A percentile compares a stretch with the other conserved stretches of the same genome.
Conservation (phyloP, 1,284 basidiomycete species). For the Ustanciosporium gigantosporum region DNA sequence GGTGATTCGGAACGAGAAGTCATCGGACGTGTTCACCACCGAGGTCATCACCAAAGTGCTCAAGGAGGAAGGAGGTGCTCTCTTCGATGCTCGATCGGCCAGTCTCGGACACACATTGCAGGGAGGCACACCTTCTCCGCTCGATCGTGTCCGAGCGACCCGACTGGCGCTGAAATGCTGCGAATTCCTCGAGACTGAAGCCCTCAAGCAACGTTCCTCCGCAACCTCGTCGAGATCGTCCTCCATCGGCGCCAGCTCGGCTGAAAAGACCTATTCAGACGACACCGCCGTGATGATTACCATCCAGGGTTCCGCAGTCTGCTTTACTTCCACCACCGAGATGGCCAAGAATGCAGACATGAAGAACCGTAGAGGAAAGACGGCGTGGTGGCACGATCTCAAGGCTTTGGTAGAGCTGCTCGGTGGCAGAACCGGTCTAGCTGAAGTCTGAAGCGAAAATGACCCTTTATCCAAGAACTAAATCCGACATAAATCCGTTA, state of each 20-base stretch:
- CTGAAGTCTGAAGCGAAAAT: constrained; percentile 27
- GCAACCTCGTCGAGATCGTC: constrained; percentile 36
- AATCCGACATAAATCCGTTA: too few species aligned
- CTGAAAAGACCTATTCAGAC: constrained; percentile 35
- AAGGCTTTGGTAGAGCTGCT: constrained; percentile 51
- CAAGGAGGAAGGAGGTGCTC: constrained; percentile 82
- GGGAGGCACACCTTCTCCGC: constrained; percentile 89
- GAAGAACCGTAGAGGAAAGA: constrained; percentile 80
- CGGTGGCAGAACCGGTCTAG: constrained; percentile 42
- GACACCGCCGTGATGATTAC: constrained; percentile 88
- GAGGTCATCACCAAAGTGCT: constrained; percentile 91
- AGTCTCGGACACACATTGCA: constrained; percentile 95
- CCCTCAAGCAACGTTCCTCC: constrained; percentile 61
- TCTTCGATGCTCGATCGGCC: constrained; percentile 94
- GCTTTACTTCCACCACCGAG: constrained; percentile 80
- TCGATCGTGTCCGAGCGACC: constrained; percentile 87
- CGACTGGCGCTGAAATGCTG: constrained; percentile 89
- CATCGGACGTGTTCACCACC: constrained; percentile 87
- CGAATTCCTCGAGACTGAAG: constrained; percentile 86
- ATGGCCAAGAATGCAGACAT: constrained; percentile 87
- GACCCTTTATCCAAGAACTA: too few species aligned
- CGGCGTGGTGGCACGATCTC: constrained; percentile 74
- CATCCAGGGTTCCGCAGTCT: constrained; percentile 77
- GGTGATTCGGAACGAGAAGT: constrained; percentile 78
- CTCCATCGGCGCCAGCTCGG: constrained; percentile 57